These are phyloP conservation scores for Wilcoxina mikolae DNA, from an alignment of 495 filamentous ascomycete genomes.

Conservation along the genomic window DNA sequence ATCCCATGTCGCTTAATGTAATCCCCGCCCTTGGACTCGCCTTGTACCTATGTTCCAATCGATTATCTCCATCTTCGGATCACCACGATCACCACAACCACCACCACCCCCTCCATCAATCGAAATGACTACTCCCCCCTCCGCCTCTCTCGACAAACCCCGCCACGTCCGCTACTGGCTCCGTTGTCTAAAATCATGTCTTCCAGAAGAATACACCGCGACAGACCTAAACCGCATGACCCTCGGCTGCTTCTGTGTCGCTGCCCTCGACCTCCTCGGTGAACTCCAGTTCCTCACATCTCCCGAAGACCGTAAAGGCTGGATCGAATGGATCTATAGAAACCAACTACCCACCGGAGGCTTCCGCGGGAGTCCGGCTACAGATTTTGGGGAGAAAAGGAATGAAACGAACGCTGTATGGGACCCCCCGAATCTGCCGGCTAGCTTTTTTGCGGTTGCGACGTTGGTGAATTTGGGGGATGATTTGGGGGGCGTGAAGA, in stretches of 20 bases:
- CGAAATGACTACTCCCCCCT: constrained; percentile 25
- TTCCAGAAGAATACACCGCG: constrained; percentile 66
- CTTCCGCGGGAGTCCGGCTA: constrained; percentile 66
- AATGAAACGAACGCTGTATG: constrained; percentile 27
- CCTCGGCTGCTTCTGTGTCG: constrained; percentile 74
- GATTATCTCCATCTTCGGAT: constrained; percentile 2
- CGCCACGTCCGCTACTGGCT: constrained; percentile 86
- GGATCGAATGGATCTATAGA: constrained; percentile 55
- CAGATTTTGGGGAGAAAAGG: constrained; percentile 37
- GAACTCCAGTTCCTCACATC: constrained; percentile 43
- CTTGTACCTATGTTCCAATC: constrained; percentile 6
- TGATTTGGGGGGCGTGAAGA: constrained; percentile 41
- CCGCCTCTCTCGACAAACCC: constrained; percentile 45
- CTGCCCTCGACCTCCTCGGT: constrained; percentile 66
- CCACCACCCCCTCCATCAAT: too few relatives aligned
- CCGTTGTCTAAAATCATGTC: constrained; percentile 65
- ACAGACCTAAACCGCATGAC: constrained; percentile 83
- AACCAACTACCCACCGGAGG: constrained; percentile 63
- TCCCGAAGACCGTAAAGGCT: constrained; percentile 42
- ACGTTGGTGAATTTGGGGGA: constrained; percentile 62
- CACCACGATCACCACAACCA: too few relatives aligned
- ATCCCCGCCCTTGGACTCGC: too few relatives aligned
- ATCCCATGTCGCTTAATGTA: too few relatives aligned
- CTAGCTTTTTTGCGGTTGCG: constrained; percentile 74
- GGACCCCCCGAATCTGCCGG: constrained; percentile 71